Evolutionary conservation across 148 eudicot genomes (phyloP), one percentile per base, ranked within the genome.

Genomic region (Nepenthes gracilis): DNA sequence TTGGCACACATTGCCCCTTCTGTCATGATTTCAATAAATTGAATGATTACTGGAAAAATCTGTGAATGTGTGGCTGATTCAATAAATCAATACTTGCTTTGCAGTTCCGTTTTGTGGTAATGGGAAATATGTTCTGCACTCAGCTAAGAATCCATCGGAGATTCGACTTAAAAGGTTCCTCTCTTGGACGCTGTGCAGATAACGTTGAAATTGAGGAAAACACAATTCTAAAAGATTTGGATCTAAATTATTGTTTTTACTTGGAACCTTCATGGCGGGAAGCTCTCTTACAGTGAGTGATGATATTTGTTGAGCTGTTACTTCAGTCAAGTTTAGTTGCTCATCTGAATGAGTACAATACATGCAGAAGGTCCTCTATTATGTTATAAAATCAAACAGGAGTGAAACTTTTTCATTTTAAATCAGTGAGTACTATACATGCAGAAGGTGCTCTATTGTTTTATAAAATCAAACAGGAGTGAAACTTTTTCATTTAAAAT

Each of bases 111-210:
- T 93, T 93, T 72, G 98, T 88, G 63, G 98, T 93, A 51, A 93
- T 93, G 98, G 98, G 98, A 64, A 93, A 93, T 74, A 88, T 93
- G 96, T 93, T 93, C 75, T 93, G 96, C 82, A 93, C 98, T 50
- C 96, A 85, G 69, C 73, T 93, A 63, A 84, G 98, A 80, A 93
- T 93, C 70, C 98, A 93, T 68, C 78, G 98, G 23, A 80, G 98
- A 76, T 93, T 84, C 68, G 98, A 92, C 74, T 55, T 92, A 53
- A 92, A 92, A 76, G 98, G 98, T 55, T 92, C 98, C 61, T 92
- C 98, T 51, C 78, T 80, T 55, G 98, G 98, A 35, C 90, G 98
- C 35, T 88, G 91, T 36, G 87, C 96, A 40, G 86, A 88, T 73
- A 93, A 88, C 61, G 88, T 93, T 71, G 88, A 88, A 78, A 88